phyloP scores from a whole-genome alignment of 2,329 filamentous ascomycete genomes.

The Teratosphaeria viscida region DNA sequence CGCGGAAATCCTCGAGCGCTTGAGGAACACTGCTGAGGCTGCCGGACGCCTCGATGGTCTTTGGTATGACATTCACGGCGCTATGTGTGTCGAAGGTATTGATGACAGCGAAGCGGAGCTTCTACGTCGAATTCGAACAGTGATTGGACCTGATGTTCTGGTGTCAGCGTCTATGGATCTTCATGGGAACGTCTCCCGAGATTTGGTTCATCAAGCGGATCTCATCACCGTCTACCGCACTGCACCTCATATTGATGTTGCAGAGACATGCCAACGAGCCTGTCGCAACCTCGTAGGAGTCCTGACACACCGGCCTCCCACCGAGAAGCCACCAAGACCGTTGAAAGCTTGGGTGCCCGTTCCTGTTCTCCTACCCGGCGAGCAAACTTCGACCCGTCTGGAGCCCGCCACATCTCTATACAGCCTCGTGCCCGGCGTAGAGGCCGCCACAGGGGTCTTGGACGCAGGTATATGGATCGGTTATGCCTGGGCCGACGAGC shows the following conservation, averaged over 20 bases:
- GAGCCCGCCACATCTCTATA: constrained; percentile 11
- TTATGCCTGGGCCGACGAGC: constrained; percentile 14
- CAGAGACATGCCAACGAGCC: constrained; percentile 10
- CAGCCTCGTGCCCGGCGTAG: constrained; percentile 7
- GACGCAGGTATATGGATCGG: constrained; percentile 14
- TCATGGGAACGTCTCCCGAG: constrained; percentile 12
- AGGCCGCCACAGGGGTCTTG: constrained; percentile 6
- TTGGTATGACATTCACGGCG: constrained; percentile 14
- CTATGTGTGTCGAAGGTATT: constrained; percentile 12
- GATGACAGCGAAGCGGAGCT: constrained; percentile 12
- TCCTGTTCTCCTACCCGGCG: constrained; percentile 10
- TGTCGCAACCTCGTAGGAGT: constrained; percentile 8
- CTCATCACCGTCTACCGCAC: constrained; percentile 11
- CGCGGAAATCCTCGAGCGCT: constrained; percentile 5
- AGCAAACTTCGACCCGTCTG: constrained; percentile 12
- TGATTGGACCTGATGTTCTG: constrained; percentile 9
- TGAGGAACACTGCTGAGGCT: constrained; percentile 1
- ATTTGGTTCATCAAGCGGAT: constrained; percentile 9
- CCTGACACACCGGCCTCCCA: background rate
- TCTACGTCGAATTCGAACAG: constrained; percentile 6
- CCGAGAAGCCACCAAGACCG: constrained; percentile 1
- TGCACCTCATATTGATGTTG: constrained; percentile 11
- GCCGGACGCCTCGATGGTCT: constrained; percentile 7
- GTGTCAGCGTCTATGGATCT: constrained; percentile 14
- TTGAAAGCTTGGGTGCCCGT: constrained; percentile 13